Percentiles rank a stretch among this genome's conserved stretches.
phyloP scores from a whole-genome alignment of 2,329 filamentous ascomycete species.

The Talaromyces sp. region DNA sequence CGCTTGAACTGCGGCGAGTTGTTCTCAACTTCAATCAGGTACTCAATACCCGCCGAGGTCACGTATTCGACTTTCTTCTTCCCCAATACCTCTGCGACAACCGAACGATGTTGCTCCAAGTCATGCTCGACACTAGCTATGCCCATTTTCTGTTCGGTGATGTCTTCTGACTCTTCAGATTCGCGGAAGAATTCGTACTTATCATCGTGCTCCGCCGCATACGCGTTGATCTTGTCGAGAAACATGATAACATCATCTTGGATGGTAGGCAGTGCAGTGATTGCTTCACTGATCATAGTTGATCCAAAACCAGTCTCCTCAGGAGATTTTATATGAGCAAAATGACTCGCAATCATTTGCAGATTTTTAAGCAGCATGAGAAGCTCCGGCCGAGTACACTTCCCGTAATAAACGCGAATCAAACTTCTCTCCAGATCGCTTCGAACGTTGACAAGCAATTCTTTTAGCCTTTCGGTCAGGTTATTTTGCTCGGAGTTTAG shows the following conservation, averaged over 20 bases:
- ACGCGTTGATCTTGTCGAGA: constrained; percentile 77
- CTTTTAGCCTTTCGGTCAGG: constrained; percentile 67
- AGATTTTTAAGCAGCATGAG: constrained; percentile 78
- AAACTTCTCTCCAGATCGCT: constrained; percentile 87
- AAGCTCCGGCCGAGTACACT: constrained; percentile 81
- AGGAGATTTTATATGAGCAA: constrained; percentile 59
- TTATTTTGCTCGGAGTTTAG: constrained; percentile 61
- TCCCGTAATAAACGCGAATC: constrained; percentile 95
- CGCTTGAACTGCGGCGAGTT: constrained; percentile 64
- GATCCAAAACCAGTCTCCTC: constrained; percentile 69
- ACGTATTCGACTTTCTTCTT: constrained; percentile 71
- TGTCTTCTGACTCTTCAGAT: constrained; percentile 78
- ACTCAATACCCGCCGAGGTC: constrained; percentile 87
- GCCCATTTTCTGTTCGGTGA: constrained; percentile 80
- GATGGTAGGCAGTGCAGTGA: constrained; percentile 72
- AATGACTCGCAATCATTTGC: constrained; percentile 74
- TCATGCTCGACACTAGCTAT: constrained; percentile 92
- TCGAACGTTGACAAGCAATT: constrained; percentile 64
- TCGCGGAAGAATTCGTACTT: constrained; percentile 93
- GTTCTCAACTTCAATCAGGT: constrained; percentile 87
- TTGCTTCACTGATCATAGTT: constrained; percentile 61
- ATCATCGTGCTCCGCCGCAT: constrained; percentile 79
- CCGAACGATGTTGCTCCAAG: constrained; percentile 67
- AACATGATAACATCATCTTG: constrained; percentile 65
- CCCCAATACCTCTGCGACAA: constrained; percentile 66